These are phyloP conservation scores for Pleurotus djamor DNA, from an alignment of 768 basidiomycete genomes.

Conservation along the genomic window DNA sequence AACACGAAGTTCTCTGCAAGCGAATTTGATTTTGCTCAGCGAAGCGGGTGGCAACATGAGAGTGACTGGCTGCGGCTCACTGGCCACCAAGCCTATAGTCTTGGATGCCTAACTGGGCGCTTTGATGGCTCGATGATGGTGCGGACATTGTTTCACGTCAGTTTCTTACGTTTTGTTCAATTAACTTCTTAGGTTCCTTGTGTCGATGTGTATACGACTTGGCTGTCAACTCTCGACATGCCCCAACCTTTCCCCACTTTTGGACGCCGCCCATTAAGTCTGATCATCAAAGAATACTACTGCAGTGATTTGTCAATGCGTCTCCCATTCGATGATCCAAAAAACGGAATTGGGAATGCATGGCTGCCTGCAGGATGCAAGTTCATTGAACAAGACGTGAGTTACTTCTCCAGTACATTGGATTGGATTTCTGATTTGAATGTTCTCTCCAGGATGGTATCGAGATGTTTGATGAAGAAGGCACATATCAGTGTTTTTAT, in stretches of 20 bases:
- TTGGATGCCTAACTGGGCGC: constrained; percentile 41
- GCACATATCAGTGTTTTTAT: constrained; percentile 37
- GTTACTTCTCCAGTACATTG: constrained; percentile 23
- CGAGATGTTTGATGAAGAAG: constrained; percentile 29
- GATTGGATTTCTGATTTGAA: constrained; percentile 46
- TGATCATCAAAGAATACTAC: constrained; percentile 47
- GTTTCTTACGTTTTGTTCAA: background rate
- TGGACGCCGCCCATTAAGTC: constrained; percentile 44
- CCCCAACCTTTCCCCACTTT: constrained; percentile 32
- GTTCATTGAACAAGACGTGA: constrained; percentile 39
- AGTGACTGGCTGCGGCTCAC: background rate
- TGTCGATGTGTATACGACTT: constrained; percentile 27
- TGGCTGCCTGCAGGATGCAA: constrained; percentile 42
- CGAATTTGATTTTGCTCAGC: constrained; percentile 3
- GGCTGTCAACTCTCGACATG: constrained; percentile 27
- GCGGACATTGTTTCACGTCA: constrained; percentile 11
- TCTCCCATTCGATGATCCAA: constrained; percentile 27
- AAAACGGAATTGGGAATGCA: constrained; percentile 35
- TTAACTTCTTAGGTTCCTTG: constrained; percentile 31
- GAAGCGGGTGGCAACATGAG: background rate
- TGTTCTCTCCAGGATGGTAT: constrained; percentile 47
- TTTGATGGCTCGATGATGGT: constrained; percentile 53
- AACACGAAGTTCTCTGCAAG: constrained; percentile 34
- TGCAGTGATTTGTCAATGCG: constrained; percentile 28
- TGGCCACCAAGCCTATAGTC: constrained; percentile 28